Evolutionary conservation across 2,329 filamentous ascomycete genomes (phyloP).

Genomic region (Penicillium sp.): DNA sequence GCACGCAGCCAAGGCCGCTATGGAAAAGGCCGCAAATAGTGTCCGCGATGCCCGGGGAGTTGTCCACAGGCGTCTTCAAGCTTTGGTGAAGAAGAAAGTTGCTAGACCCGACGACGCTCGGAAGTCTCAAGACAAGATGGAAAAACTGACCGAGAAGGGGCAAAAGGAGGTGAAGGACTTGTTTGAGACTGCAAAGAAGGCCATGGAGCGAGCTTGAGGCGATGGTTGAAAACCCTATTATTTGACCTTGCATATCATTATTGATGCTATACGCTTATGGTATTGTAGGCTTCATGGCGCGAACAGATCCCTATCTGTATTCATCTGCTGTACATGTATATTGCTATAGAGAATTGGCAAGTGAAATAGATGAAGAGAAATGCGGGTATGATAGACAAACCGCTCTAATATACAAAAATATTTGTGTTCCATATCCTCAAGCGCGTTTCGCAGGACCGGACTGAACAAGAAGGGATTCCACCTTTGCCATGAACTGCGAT

Average conservation of each 20-base stretch:
- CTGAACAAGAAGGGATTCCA: constrained; percentile 41
- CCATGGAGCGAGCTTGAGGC: constrained; percentile 40
- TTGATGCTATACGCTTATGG: neutral
- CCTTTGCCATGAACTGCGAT: constrained; percentile 42
- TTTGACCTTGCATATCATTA: neutral
- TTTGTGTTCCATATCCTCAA: constrained; percentile 16
- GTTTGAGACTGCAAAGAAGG: constrained; percentile 48
- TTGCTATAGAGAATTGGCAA: neutral
- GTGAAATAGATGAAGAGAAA: neutral
- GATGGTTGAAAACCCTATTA: neutral
- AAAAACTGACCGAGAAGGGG: constrained; percentile 52
- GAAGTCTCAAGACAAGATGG: constrained; percentile 54
- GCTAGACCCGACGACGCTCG: constrained; percentile 51
- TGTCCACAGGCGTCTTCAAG: constrained; percentile 52
- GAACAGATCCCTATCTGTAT: neutral
- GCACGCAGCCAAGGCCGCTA: constrained; percentile 46
- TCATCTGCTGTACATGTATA: neutral
- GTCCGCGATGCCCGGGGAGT: constrained; percentile 49
- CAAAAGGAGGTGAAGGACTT: constrained; percentile 53
- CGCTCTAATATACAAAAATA: constrained; percentile 19
- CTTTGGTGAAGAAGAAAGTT: constrained; percentile 49
- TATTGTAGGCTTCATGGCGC: neutral
- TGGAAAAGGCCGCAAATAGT: constrained; percentile 46
- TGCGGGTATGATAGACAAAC: constrained; percentile 3
- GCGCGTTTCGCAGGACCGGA: constrained; percentile 34